phyloP scores from a whole-genome alignment of 2,329 filamentous ascomycete species.

The Eurotiales sp. region DNA sequence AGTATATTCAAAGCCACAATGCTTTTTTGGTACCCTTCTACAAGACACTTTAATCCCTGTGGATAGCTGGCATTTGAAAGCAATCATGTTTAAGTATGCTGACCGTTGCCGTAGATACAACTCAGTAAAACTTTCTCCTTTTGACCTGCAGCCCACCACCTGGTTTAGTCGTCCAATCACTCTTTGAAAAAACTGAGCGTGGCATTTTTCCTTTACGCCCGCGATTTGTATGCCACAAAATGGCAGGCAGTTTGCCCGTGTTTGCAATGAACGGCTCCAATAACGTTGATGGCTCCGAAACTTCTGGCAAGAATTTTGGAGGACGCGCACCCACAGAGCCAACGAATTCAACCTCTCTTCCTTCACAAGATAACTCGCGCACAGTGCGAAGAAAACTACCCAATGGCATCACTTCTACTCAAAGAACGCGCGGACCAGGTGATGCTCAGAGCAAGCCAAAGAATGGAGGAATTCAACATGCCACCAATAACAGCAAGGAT shows the following conservation, averaged over 20 bases:
- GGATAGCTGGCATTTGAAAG: constrained; percentile 5
- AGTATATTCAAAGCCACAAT: neutral
- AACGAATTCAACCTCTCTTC: constrained; percentile 4
- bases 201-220: constrained; percentile 4
- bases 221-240: constrained; percentile 3
- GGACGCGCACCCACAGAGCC: constrained; percentile 1
- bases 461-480: constrained; percentile 37
- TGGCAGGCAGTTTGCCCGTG: constrained; percentile 4
- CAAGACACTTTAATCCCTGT: neutral
- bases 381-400: constrained; percentile 22
- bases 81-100: constrained; percentile 15
- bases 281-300: neutral
- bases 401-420: constrained; percentile 22
- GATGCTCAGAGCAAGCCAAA: constrained; percentile 29
- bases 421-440: constrained; percentile 20
- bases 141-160: constrained; percentile 4
- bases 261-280: constrained; percentile 1
- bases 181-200: constrained; percentile 1
- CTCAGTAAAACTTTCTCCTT: constrained; percentile 9
- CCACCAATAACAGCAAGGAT: constrained; percentile 34
- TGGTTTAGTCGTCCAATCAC: constrained; percentile 11
- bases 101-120: constrained; percentile 14
- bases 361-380: constrained; percentile 20
- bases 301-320: constrained; percentile 9
- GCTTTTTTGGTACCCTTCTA: neutral